A percentile compares a stretch with the other conserved stretches of the same genome.
These are phyloP conservation scores for Pseudocercospora musae DNA, from an alignment of 2,329 filamentous ascomycete species.

Conservation along the genomic window DNA sequence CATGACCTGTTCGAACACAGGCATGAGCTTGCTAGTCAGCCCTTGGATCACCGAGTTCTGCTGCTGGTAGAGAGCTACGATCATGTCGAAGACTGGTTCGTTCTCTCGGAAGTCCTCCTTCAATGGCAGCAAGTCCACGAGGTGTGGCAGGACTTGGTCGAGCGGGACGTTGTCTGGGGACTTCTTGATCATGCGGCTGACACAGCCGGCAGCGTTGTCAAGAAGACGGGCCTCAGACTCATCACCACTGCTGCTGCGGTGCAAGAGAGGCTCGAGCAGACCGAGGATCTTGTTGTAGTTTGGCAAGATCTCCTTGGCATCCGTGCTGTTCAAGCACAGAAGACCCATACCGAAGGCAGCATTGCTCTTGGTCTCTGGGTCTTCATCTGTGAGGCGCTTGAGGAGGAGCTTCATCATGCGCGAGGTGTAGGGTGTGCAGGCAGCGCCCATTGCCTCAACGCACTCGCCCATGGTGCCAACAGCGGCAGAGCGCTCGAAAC, in stretches of 20 bases:
- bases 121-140: slow-evolving; percentile 77
- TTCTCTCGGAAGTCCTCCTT: slow-evolving; percentile 97
- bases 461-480: slow-evolving; percentile 92
- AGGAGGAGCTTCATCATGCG: slow-evolving; percentile 75
- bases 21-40: slow-evolving; percentile 66
- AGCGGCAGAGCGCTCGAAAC: slow-evolving; percentile 82
- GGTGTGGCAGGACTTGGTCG: slow-evolving; percentile 72
- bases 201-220: slow-evolving; percentile 89
- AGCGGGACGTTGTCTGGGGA: slow-evolving; percentile 81
- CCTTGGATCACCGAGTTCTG: slow-evolving; percentile 67
- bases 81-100: slow-evolving; percentile 85
- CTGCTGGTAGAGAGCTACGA: slow-evolving; percentile 76
- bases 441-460: slow-evolving; percentile 75
- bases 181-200: slow-evolving; percentile 87
- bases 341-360: slow-evolving; percentile 88
- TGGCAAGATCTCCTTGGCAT: slow-evolving; percentile 69
- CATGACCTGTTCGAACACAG: slow-evolving; percentile 70
- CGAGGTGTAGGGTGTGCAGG: slow-evolving; percentile 77
- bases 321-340: slow-evolving; percentile 75
- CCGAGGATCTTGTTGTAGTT: slow-evolving; percentile 73
- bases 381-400: slow-evolving; percentile 84
- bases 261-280: slow-evolving; percentile 82
- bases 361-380: slow-evolving; percentile 90
- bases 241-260: slow-evolving; percentile 33
- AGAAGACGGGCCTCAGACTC: slow-evolving; percentile 76